phyloP scores from a whole-genome alignment of 768 basidiomycete genomes.

The Agrocybe pediades region DNA sequence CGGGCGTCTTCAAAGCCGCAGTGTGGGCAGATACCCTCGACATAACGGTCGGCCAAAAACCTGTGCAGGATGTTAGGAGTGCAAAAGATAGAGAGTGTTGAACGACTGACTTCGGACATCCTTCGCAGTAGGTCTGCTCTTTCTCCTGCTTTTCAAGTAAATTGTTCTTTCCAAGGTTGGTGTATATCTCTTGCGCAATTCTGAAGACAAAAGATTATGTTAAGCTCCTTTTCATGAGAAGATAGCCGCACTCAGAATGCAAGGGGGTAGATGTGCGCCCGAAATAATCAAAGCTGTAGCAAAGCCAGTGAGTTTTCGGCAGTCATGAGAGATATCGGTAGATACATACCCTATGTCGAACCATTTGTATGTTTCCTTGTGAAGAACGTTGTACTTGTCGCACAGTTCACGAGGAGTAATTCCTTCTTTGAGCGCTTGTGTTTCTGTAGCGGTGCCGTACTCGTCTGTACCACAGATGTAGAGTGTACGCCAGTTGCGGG shows the following conservation, averaged over 20 bases:
- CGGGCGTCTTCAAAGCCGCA: constrained; percentile 93
- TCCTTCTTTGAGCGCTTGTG: constrained; percentile 89
- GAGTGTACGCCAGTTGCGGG: constrained; percentile 85
- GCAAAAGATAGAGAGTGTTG: neutral
- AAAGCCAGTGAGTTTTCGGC: constrained; percentile 2
- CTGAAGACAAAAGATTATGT: constrained; percentile 38
- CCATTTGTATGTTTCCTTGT: constrained; percentile 95
- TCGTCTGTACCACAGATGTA: constrained; percentile 99
- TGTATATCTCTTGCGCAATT: constrained; percentile 89
- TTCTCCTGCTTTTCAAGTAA: constrained; percentile 81
- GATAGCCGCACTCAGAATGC: constrained; percentile 75
- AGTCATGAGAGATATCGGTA: neutral
- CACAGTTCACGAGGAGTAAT: constrained; percentile 80
- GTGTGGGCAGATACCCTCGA: constrained; percentile 97
- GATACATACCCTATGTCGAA: constrained; percentile 84
- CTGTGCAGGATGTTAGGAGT: constrained; percentile 33
- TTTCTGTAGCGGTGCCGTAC: constrained; percentile 99
- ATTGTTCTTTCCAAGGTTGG: constrained; percentile 77
- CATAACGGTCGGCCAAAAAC: constrained; percentile 96
- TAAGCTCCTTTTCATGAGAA: neutral
- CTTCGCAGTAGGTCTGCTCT: constrained; percentile 95
- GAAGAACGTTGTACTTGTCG: constrained; percentile 88
- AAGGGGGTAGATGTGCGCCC: constrained; percentile 90
- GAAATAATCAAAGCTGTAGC: constrained; percentile 86
- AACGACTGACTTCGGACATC: constrained; percentile 70